Base-by-base conservation (phyloP, 495 filamentous ascomycete genomes). In the Chaetomium fimeti region DNA sequence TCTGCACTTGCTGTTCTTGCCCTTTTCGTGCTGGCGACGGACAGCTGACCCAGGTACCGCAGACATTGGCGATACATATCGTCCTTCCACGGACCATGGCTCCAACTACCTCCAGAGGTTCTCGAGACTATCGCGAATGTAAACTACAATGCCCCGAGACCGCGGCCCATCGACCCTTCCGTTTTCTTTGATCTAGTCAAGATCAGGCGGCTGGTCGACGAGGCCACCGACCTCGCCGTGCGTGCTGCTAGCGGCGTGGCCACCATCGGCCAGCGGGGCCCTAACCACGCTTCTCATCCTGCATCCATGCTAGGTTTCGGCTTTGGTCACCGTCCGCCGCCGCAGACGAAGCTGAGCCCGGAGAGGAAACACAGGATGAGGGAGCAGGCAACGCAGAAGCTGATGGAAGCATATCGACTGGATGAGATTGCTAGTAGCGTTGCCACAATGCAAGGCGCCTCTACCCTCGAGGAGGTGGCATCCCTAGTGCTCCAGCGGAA, bases 11-110 rank as follows among this genome's bases (percentile, higher is more conserved):
- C 22, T 15, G 20, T 28, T 7, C 24, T 27, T 27, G 3, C 12
- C 22, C 40, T n/a, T 22, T 28, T 12, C 57, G 18, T 45, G 18
- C 3, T 22, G 11, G 18, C 47, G 15, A 22, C 38, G 43, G 20
- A 22, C 38, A 32, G 51, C 67, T 69, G 54, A 69, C 61, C 0
- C 8, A 0, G 2, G 15, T 11, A 7, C 6, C 51, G 5, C 36
- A 92, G 89, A 69, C 89, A 92, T 76, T 92, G 89, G 89, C 83
- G 86, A 49, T 90, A 91, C 72, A 93, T 93, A 59, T 91, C 89
- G 22, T 86, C 89, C 56, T 93, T 90, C 69, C 90, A 93, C 72
- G 90, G 90, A 18, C 89, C 89, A 65, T 93, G 90, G 90, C 84
- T 92, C n/a, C 89, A 93, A 74, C 77, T 93, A 36, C 89, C 90